Base-by-base conservation (phyloP, 2,329 filamentous ascomycete genomes). In the Sporothrix humicola region DNA sequence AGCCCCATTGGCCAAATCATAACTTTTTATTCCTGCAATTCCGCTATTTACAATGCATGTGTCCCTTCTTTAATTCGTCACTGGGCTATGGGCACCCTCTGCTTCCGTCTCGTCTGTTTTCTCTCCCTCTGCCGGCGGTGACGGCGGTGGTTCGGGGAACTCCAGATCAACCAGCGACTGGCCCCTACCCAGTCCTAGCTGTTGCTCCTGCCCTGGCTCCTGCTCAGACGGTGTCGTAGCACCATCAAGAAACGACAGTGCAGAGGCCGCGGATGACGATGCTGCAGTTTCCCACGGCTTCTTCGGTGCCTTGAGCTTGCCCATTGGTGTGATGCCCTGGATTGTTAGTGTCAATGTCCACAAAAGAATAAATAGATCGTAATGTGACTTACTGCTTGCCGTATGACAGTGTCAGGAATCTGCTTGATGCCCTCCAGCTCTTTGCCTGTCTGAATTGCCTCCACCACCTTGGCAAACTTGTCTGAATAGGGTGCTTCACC, bases 381-480 rank as follows among this genome's bases (percentile, higher is more conserved):
- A 23, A n/a, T 46, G 26, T 12, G 54, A 76, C 86, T 87, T 74
- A 92, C 91, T 74, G 93, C 88, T 4, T 92, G 91, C 72, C 90
- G 86, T 23, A 95, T 85, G 5, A 97, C 85, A 0, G 91, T 96
- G 77, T 93, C 89, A 4, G 95, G 94, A 71, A 98, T 95, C 76
- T 97, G 89, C 77, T 91, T 90, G 79, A 98, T 97, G 0, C 95
- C 95, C 0, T 94, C 94, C 59, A 98, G 92, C 0, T 93, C 91
- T 77, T 93, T 90, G 71, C 94, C 94, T 42, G 90, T 91, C 31
- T 93, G 93, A 72, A 98, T 93, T 72, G 97, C 88, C 78, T 93
- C 92, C 72, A 97, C 91, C 75, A 98, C 94, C 77, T 95, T 90
- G 8, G 93, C 91, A 81, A 98, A 97, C 0, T 90, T 91, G 68